Percentiles rank a stretch among this genome's conserved stretches.
These are phyloP conservation scores for Penicillium sp. DNA, from an alignment of 2,329 filamentous ascomycete species.

Conservation along the genomic window DNA sequence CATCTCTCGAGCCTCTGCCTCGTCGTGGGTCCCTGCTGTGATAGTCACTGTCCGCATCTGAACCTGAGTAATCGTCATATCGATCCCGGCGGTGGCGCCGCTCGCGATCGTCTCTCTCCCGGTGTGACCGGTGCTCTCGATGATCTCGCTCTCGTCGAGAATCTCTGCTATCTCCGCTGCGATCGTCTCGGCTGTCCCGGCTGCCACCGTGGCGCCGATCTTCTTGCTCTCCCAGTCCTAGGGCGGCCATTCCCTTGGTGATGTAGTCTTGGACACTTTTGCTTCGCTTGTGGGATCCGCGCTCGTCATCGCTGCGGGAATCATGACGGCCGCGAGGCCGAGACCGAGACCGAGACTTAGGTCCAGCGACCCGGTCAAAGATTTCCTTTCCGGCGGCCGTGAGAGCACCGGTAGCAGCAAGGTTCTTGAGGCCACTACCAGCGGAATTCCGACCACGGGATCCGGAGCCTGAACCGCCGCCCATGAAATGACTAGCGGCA, in stretches of 20 bases:
- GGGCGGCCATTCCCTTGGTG: conserved; percentile 45
- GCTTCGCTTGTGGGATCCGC: conserved; percentile 45
- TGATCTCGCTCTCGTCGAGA: neutral
- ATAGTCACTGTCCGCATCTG: conserved; percentile 39
- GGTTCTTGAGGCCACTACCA: conserved; percentile 47
- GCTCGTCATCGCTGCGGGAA: conserved; percentile 55
- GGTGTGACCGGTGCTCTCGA: conserved; percentile 4
- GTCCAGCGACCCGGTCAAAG: conserved; percentile 40
- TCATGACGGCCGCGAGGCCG: conserved; percentile 39
- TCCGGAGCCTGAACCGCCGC: conserved; percentile 70
- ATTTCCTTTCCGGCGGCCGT: conserved; percentile 52
- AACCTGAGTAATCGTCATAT: conserved; percentile 38
- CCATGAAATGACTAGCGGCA: conserved; percentile 80
- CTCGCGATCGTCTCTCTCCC: conserved; percentile 27
- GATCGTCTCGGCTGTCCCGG: conserved; percentile 21
- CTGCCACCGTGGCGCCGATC: conserved; percentile 26
- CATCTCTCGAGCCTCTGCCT: conserved; percentile 44
- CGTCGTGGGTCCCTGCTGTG: conserved; percentile 34
- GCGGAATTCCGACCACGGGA: conserved; percentile 66
- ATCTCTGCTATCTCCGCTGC: conserved; percentile 1
- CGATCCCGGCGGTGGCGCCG: conserved; percentile 30
- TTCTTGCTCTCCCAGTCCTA: conserved; percentile 43
- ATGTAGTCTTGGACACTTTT: conserved; percentile 50
- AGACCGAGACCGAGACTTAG: conserved; percentile 43
- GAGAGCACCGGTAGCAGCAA: conserved; percentile 47